Conservation (phyloP, 768 basidiomycete genomes). For the Podaxis pistillaris region DNA sequence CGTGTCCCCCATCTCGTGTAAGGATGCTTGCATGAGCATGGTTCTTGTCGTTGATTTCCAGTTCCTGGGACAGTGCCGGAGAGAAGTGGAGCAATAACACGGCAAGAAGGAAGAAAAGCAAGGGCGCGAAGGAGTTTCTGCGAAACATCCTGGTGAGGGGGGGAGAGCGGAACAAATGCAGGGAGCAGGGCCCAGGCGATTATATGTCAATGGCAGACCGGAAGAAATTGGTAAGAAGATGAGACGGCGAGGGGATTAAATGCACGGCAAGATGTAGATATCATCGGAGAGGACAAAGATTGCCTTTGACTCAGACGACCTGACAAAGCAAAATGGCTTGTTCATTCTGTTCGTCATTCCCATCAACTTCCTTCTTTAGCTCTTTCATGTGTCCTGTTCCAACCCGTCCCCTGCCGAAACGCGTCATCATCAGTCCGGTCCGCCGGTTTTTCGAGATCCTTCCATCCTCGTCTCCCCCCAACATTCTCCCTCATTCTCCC, state of each 20-base stretch:
- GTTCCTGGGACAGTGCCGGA: conserved; percentile 6
- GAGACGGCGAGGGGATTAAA: neutral
- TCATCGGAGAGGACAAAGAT: conserved; percentile 18
- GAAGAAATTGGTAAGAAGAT: neutral
- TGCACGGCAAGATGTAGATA: conserved; percentile 12
- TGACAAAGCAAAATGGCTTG: conserved; percentile 22
- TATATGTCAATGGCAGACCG: conserved; percentile 1
- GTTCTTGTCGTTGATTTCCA: neutral
- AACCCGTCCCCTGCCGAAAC: conserved; percentile 3
- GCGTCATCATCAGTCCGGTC: conserved; percentile 6
- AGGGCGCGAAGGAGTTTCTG: conserved; percentile 4
- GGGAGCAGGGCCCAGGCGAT: neutral
- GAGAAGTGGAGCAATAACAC: neutral
- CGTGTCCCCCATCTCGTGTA: conserved; percentile 38
- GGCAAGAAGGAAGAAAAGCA: conserved; percentile 15
- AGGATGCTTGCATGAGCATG: neutral
- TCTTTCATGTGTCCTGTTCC: neutral
- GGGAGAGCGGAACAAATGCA: neutral
- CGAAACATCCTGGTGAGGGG: conserved; percentile 17
- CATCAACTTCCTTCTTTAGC: conserved; percentile 12
- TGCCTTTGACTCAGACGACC: conserved; percentile 25
- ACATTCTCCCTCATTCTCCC: neutral
- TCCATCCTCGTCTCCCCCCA: neutral
- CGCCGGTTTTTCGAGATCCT: neutral
- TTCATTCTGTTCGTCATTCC: neutral